phyloP scores from a whole-genome alignment of 2,329 filamentous ascomycete species.

The Colletotrichum sp. region DNA sequence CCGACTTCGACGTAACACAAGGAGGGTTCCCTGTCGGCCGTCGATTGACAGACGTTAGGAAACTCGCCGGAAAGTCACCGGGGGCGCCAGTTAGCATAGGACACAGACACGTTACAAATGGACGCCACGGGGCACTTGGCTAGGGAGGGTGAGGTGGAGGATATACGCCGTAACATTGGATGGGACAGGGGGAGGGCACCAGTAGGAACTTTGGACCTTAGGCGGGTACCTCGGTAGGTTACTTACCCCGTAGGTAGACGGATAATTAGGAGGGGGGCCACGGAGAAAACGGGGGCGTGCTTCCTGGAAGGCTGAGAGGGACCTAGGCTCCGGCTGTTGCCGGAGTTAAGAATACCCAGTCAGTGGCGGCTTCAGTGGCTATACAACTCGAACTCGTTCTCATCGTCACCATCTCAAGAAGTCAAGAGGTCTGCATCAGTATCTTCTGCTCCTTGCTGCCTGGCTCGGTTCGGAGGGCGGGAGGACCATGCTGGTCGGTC shows the following conservation, averaged over 20 bases:
- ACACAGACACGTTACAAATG: not conserved
- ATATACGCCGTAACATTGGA: not conserved
- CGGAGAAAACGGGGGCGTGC: not conserved
- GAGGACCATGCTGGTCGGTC: not conserved
- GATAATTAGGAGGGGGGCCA: not conserved
- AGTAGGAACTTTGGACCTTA: not conserved
- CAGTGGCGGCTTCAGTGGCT: not conserved
- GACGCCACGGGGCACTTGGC: not conserved
- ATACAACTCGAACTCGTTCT: not conserved
- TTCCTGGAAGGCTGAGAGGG: not conserved
- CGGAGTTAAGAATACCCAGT: not conserved
- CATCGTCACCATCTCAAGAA: not conserved
- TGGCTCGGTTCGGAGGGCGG: not conserved
- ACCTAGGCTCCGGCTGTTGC: not conserved
- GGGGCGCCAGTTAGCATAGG: not conserved
- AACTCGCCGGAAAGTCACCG: constrained; percentile 5
- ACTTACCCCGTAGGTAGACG: not conserved
- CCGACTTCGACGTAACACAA: not conserved
- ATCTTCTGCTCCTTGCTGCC: not conserved
- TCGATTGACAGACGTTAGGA: not conserved
- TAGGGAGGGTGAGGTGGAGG: not conserved
- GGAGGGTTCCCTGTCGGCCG: not conserved
- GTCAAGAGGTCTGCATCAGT: not conserved
- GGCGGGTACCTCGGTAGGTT: too few relatives aligned
- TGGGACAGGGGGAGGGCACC: not conserved